Evolutionary conservation across 805 yeast genomes (phyloP), one percentile per base, ranked within the genome.

Genomic region (Saccharomycopsis microspora): DNA sequence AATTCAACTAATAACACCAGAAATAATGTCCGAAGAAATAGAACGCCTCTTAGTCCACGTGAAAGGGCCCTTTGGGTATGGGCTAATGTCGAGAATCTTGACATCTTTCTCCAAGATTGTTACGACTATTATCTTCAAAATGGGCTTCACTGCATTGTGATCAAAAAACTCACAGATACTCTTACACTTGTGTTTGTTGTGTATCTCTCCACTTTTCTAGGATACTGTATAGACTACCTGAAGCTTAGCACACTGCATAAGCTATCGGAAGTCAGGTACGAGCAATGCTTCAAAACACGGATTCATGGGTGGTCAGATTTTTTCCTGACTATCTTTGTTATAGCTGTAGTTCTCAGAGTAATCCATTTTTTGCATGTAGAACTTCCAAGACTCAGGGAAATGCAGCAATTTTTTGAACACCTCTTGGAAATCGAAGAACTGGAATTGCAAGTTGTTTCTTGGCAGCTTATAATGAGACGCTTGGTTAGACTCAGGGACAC

Each of bases 31-130:
- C 19, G 19, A 19, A 19, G 19, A 19, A 19, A 19, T 19, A 19
- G 19, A 5, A 72, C 74, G 5, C 67, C 72, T 1, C 58, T 79
- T 31, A 75, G 78, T 44, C 76, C 85, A 1, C 69, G 69, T 50
- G 96, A 89, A 59, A 68, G 87, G 43, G 95, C 97, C 0, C 67
- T 85, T 11, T 93, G 97, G 87, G 74, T 86, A 51, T 93, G 98
- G 97, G 95, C 97, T 1, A 93, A 93, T 58, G 86, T 93, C 29
- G 86, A 85, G 55, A 93, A 93, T 62, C 72, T 93, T 61, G 99
- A 93, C 65, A 74, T 78, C 42, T 93, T 90, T 57, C 68, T 93
- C 19, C 78, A 78, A 46, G 95, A 90, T 56, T 75, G 89, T 7
- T 93, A 93, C 63, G 71, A 73, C 44, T 93, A 88, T 60, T 93